Conservation (phyloP, 2,329 filamentous ascomycete genomes). For the Pseudocercospora crystallina region DNA sequence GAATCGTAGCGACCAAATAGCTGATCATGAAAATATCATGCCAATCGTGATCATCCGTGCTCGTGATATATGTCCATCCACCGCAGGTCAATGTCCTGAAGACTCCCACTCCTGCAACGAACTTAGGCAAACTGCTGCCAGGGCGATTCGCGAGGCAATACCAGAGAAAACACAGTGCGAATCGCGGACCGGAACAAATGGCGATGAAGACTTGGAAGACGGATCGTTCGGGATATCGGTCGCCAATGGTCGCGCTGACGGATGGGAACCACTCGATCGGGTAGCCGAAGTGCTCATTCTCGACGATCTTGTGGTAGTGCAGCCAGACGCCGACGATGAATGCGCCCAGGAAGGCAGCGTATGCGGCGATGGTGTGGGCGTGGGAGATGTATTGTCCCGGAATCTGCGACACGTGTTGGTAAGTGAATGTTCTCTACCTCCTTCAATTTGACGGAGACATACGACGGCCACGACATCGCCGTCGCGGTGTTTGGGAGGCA, state of each 20-base stretch:
- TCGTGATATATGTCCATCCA: constrained; percentile 98
- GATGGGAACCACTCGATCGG: constrained; percentile 43
- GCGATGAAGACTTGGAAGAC: constrained; percentile 98
- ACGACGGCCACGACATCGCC: constrained; percentile 63
- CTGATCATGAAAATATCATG: constrained; percentile 99
- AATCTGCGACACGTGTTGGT: constrained; percentile 43
- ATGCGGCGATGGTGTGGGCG: constrained; percentile 80
- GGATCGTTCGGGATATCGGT: constrained; percentile 92
- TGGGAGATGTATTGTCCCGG: constrained; percentile 90
- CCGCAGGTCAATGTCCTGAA: constrained; percentile 92
- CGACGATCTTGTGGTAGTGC: constrained; percentile 95
- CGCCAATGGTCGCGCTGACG: constrained; percentile 78
- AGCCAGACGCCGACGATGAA: constrained; percentile 73
- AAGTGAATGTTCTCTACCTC: constrained; percentile 17
- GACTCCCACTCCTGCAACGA: constrained; percentile 75
- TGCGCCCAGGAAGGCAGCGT: constrained; percentile 82
- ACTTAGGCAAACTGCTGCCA: constrained; percentile 70
- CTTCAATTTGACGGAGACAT: constrained; percentile 32
- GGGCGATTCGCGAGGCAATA: constrained; percentile 82
- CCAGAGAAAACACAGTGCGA: constrained; percentile 86
- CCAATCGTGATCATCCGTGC: constrained; percentile 97
- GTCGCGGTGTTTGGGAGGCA: constrained; percentile 63
- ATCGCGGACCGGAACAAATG: constrained; percentile 90
- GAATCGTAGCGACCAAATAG: constrained; percentile 88
- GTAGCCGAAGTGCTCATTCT: constrained; percentile 80